A percentile compares a stretch with the other conserved stretches of the same genome.
These are phyloP conservation scores for Sergeia podlipaevii DNA, from an alignment of 208 protist species.

Conservation along the genomic window DNA sequence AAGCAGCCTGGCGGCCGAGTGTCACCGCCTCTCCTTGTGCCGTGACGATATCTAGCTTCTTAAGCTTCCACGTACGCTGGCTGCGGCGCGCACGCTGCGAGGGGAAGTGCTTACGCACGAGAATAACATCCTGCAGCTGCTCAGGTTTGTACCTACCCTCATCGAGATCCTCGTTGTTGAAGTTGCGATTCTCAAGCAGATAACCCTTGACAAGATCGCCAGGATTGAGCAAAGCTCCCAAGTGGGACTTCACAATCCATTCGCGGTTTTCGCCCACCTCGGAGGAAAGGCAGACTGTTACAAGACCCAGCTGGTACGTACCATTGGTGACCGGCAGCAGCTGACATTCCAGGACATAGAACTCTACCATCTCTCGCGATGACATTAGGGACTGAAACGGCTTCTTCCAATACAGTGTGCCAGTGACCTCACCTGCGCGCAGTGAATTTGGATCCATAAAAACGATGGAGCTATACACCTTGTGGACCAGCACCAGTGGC, in stretches of 20 bases:
- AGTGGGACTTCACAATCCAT: slow-evolving; percentile 92
- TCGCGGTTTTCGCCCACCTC: slow-evolving; percentile 96
- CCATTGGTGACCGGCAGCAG: slow-evolving; percentile 78
- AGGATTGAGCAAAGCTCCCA: slow-evolving; percentile 91
- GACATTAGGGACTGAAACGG: slow-evolving; percentile 89
- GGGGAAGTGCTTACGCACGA: slow-evolving; percentile 94
- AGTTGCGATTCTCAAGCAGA: slow-evolving; percentile 82
- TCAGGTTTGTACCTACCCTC: slow-evolving; percentile 62
- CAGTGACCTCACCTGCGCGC: slow-evolving; percentile 88
- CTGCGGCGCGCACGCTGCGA: slow-evolving; percentile 66
- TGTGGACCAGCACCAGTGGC: slow-evolving; percentile 92
- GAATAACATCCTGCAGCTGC: slow-evolving; percentile 88
- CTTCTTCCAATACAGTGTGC: slow-evolving; percentile 92
- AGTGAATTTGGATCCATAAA: slow-evolving; percentile 97
- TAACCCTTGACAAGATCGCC: slow-evolving; percentile 96
- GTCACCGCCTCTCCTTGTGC: slow-evolving; percentile 40
- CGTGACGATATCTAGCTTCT: slow-evolving; percentile 72
- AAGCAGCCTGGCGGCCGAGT: slow-evolving; percentile 5
- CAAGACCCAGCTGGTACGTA: slow-evolving; percentile 87
- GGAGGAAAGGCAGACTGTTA: slow-evolving; percentile 92
- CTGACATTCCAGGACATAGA: slow-evolving; percentile 95
- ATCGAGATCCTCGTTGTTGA: slow-evolving; percentile 91
- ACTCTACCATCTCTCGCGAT: slow-evolving; percentile 89
- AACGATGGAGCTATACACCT: slow-evolving; percentile 94
- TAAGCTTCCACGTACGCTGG: slow-evolving; percentile 74